Percentiles rank a stretch among this genome's conserved stretches.
These are phyloP conservation scores for Claviceps spartinae DNA, from an alignment of 2,329 filamentous ascomycete species.

Conservation along the genomic window DNA sequence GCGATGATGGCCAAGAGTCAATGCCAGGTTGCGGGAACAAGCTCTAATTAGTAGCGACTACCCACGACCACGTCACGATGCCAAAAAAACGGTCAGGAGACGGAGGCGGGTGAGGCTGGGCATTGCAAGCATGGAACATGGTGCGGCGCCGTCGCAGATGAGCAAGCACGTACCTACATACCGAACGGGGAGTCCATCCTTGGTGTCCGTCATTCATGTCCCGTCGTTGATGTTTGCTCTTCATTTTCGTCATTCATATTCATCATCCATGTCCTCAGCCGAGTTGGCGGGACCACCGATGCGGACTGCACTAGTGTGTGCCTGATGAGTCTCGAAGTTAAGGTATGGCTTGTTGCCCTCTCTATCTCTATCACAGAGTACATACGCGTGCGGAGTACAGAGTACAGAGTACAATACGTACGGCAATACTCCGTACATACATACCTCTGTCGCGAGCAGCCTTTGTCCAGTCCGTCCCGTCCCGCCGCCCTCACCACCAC, in stretches of 20 bases:
- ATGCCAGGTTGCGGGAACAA: neutral
- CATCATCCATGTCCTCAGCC: too few species aligned
- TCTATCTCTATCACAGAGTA: neutral
- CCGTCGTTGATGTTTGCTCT: neutral
- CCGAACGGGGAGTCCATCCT: neutral
- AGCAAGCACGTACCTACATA: neutral
- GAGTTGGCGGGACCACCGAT: neutral
- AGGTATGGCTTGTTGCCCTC: neutral
- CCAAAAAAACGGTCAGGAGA: neutral
- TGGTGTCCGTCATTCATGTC: too few species aligned
- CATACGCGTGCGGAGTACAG: neutral
- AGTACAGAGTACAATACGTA: neutral
- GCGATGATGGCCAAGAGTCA: neutral
- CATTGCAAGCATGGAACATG: neutral
- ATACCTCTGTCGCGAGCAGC: too few species aligned
- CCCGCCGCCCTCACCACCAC: conserved; percentile 2
- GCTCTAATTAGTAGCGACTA: neutral
- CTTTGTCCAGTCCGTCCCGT: neutral
- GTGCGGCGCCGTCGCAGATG: neutral
- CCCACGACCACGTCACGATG: neutral
- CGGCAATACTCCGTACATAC: too few species aligned
- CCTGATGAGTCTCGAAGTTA: neutral
- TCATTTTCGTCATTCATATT: neutral
- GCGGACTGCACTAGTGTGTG: conserved; percentile 1
- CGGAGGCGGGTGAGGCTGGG: neutral